A percentile compares a stretch with the other conserved stretches of the same genome.
phyloP scores from a whole-genome alignment of 768 basidiomycete species.

The Wakefieldia striispora region DNA sequence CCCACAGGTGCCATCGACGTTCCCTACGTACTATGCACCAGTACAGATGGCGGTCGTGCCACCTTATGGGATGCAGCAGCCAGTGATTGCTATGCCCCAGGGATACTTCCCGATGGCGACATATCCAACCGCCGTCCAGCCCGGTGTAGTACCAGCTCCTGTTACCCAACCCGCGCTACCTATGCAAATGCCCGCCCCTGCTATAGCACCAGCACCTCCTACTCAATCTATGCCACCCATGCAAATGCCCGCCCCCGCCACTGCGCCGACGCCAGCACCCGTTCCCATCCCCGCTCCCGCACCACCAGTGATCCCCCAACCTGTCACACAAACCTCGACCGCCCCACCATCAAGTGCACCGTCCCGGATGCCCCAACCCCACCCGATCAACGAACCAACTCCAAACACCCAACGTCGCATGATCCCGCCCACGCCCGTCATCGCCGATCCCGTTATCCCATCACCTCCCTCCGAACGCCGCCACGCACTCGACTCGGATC shows the following conservation, averaged over 20 bases:
- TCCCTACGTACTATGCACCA: constrained; percentile 30
- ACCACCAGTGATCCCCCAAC: neutral
- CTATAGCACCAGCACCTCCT: constrained; percentile 1
- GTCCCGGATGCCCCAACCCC: constrained; percentile 21
- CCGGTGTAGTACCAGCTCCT: too few relatives aligned
- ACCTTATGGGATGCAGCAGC: constrained; percentile 27
- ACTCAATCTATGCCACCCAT: neutral
- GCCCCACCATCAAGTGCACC: neutral
- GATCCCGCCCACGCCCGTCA: constrained; percentile 17
- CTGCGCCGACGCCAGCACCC: neutral
- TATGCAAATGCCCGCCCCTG: constrained; percentile 5
- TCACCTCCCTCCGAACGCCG: constrained; percentile 20
- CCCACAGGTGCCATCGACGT: constrained; percentile 21
- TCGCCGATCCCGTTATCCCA: constrained; percentile 17
- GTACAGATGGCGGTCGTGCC: constrained; percentile 23
- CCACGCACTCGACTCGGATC: constrained; percentile 1
- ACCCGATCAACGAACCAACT: neutral
- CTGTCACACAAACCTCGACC: neutral
- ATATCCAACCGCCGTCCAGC: constrained; percentile 10
- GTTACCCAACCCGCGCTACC: neutral
- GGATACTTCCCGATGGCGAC: constrained; percentile 25
- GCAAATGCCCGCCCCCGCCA: constrained; percentile 3
- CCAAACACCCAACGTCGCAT: neutral
- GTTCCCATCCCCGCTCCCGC: neutral
- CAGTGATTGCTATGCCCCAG: constrained; percentile 27